Evolutionary conservation across 2,329 filamentous ascomycete species (phyloP), one percentile per base, ranked within the genome.

Genomic region (Zasmidium cellare): DNA sequence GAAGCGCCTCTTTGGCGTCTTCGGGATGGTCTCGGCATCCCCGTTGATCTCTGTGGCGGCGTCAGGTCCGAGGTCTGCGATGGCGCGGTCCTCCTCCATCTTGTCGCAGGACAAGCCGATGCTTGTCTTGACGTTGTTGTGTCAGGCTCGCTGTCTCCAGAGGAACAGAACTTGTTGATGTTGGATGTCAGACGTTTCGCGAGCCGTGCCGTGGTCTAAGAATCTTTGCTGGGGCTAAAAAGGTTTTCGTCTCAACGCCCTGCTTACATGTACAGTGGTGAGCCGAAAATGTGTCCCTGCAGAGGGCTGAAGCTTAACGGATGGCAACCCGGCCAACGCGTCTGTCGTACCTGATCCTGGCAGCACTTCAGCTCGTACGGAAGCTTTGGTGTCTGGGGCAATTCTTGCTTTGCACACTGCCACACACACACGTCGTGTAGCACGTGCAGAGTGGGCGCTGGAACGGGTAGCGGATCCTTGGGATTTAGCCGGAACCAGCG

Each of bases 1-100:
- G 66, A 99, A 99, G 57, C 93, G 85, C 76, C 93, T 92, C 79
- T 90, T 96, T 20, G 94, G 94, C 69, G 93, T 89, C 71, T 83
- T 90, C 50, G 76, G 73, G 1, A 72, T 72, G 19, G 79, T 66
- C 6, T 75, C 75, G 22, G 78, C 74, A 58, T 80, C 82, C 73
- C 76, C 80, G 65, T 72, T 77, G 69, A 81, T 62, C 87, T 86
- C 44, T 31, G 56, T 44, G 63, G 89, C 85, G 52, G 84, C 82
- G 12, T 86, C 86, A 45, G 89, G 81, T 58, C 89, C 89, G 24
- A 93, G 76, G 68, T 92, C 88, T 28, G 86, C 83, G 60, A 85
- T 80, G 28, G 83, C 85, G 65, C 90, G 80, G 71, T 93, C 90
- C 66, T 90, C 86, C 72, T 93, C 90, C 90, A 93, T 93, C n/a